phyloP scores from a whole-genome alignment of 2,329 filamentous ascomycete species.

The Colletotrichum graminicola region DNA sequence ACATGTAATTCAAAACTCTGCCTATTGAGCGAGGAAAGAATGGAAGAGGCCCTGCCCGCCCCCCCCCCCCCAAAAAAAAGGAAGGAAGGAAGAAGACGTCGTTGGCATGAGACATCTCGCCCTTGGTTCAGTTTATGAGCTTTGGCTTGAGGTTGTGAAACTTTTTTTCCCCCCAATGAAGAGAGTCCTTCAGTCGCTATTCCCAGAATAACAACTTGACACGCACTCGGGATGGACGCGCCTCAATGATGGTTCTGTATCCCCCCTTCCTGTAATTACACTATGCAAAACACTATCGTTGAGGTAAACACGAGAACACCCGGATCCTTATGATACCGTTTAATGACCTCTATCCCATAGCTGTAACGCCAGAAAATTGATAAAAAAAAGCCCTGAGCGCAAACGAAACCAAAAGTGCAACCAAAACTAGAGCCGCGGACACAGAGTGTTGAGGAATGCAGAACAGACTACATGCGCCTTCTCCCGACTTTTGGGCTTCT shows the following conservation, averaged over 20 bases:
- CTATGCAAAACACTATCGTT: not conserved
- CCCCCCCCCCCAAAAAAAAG: too few species aligned
- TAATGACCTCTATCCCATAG: slow-evolving; percentile 24
- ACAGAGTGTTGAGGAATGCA: not conserved
- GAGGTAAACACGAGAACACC: not conserved
- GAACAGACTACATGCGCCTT: not conserved
- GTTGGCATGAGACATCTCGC: slow-evolving; percentile 7
- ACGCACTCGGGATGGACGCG: not conserved
- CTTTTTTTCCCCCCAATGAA: not conserved
- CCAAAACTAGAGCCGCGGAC: not conserved
- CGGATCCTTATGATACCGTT: slow-evolving; percentile 1
- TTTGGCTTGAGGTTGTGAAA: slow-evolving; percentile 18
- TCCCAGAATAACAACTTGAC: not conserved
- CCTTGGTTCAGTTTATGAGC: not conserved
- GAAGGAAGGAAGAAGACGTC: not conserved
- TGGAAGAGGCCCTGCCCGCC: not conserved
- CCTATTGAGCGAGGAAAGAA: not conserved
- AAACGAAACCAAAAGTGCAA: not conserved
- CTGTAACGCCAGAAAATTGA: slow-evolving; percentile 23
- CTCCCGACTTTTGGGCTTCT: not conserved
- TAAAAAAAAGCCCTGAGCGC: not conserved
- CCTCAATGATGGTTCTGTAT: not conserved
- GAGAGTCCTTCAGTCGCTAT: not conserved
- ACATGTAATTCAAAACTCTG: slow-evolving; percentile 7
- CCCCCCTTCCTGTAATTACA: not conserved